phyloP scores from a whole-genome alignment of 192 early-diverging fungal genomes.

The Coemansia sp. region DNA sequence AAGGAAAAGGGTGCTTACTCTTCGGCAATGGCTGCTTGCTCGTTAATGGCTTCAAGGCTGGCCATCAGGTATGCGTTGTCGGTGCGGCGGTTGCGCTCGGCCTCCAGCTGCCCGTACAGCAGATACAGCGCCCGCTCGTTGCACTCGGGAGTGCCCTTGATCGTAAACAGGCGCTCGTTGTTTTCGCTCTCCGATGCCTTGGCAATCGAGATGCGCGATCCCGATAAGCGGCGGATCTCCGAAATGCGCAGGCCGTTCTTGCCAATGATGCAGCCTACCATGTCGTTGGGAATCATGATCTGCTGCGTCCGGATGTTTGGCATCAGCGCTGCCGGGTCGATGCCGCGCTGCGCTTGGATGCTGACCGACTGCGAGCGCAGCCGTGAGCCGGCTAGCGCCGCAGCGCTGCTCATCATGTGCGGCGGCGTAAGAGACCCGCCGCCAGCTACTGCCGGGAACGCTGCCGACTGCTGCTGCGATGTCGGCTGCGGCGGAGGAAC shows the following conservation, averaged over 20 bases:
- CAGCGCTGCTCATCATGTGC: conserved; percentile 10
- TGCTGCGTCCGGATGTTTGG: conserved; percentile 74
- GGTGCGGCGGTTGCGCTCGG: conserved; percentile 78
- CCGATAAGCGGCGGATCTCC: conserved; percentile 76
- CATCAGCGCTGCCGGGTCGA: conserved; percentile 39
- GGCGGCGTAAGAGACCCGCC: conserved; percentile 32
- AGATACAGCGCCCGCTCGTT: conserved; percentile 90
- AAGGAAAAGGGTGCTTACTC: conserved; percentile 12
- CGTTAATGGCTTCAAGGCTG: conserved; percentile 49
- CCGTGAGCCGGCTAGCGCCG: conserved; percentile 29
- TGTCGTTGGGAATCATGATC: conserved; percentile 89
- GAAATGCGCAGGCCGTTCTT: conserved; percentile 82
- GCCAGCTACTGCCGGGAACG: conserved; percentile 29
- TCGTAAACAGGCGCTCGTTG: conserved; percentile 87
- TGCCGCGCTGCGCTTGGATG: conserved; percentile 45
- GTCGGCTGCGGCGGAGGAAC: conserved; percentile 27
- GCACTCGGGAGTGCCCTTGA: conserved; percentile 80
- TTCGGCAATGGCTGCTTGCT: conserved; percentile 35
- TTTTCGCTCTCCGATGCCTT: conserved; percentile 74
- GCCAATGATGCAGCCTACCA: conserved; percentile 98
- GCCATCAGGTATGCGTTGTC: conserved; percentile 49
- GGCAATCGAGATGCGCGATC: conserved; percentile 87
- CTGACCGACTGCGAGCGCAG: conserved; percentile 55
- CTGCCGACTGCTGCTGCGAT: conserved; percentile 5
- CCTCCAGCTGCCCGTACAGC: conserved; percentile 86